A percentile compares a stretch with the other conserved stretches of the same genome.
Evolutionary conservation across 78 protist genomes (phyloP).

Genomic region (Dictyostelium brefeldianum): DNA sequence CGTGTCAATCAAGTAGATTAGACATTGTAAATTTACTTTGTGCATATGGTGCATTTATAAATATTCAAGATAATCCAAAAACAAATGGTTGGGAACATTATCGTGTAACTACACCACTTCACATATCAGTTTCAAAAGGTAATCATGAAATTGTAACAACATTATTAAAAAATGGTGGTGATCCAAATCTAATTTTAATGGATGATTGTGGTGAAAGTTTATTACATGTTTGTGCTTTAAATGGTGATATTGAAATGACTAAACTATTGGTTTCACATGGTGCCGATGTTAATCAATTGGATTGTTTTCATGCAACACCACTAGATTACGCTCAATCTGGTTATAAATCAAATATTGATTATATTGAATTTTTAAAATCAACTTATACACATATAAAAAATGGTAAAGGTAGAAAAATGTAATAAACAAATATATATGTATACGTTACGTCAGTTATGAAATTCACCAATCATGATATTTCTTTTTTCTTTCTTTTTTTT

Average conservation of each 20-base stretch:
- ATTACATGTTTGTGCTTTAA: conserved; percentile 31
- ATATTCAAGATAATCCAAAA: conserved; percentile 77
- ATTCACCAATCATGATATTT: too few relatives aligned
- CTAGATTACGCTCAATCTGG: conserved; percentile 59
- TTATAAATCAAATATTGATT: too few relatives aligned
- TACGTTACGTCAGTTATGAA: too few relatives aligned
- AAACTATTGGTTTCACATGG: conserved; percentile 20
- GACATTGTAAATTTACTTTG: conserved; percentile 15
- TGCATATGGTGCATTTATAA: conserved; percentile 11
- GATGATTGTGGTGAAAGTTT: conserved; percentile 70
- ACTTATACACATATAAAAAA: conserved; percentile 12
- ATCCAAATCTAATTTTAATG: conserved; percentile 39
- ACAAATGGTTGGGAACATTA: conserved; percentile 80
- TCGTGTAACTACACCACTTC: conserved; percentile 61
- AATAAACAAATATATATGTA: too few relatives aligned
- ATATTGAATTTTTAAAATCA: neutral
- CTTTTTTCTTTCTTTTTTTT: too few relatives aligned
- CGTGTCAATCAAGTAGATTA: neutral
- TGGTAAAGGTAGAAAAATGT: conserved; percentile 66
- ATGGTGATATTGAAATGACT: conserved; percentile 33
- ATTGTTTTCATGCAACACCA: conserved; percentile 37
- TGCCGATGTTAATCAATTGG: conserved; percentile 20
- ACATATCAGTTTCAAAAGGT: conserved; percentile 34
- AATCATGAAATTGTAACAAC: conserved; percentile 35
- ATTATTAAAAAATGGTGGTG: conserved; percentile 43